Base-by-base conservation (phyloP, 768 basidiomycete species). In the Lactifluus piperatus region DNA sequence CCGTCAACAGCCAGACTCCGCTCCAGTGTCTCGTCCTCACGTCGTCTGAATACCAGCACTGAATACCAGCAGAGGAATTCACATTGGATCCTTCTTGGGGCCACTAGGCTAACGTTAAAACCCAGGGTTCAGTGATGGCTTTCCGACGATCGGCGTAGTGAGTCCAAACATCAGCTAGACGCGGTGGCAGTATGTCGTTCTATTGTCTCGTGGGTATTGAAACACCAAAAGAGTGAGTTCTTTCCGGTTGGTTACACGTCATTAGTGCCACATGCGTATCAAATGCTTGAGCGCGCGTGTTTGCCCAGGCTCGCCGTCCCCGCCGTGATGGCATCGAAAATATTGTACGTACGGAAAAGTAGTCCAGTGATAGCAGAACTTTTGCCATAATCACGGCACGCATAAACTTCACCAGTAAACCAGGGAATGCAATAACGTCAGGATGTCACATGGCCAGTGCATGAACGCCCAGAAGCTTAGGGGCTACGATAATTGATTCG, bases 401-500 rank as follows among this genome's bases (percentile, higher is more conserved):
- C 29, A 39, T 49, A 30, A 36, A 5, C 37, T 7, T 27, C 39
- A 52, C 32, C 53, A 26, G 24, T 10, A 10, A n/a, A 10, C 44
- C 29, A 44, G 27, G 14, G 44, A n/a, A 39, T 26, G 37, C 37
- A 30, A 57, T 47, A 27, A 27, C 37, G 30, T 57, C 48, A 49
- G 47, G 39, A 30, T 22, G 44, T 58, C 57, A 53, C 57, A 58
- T 58, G 50, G 34, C 26, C 16, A 27, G n/a, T 44, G 34, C 27
- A 32, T 47, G 29, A 47, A 32, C 48, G 48, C n/a, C 50, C 27
- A 34, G 39, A 58, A 36, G 44, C 32, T 46, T 39, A 20, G 13
- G 43, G n/a, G 20, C 51, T 46, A 22, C 37, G 32, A 45, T 22
- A 46, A 53, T 41, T 58, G 51, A 58, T 58, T 58, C 57, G 51